These are phyloP conservation scores for Spergularia azorica DNA, from an alignment of 179 eudicot genomes.

Conservation along the genomic window DNA sequence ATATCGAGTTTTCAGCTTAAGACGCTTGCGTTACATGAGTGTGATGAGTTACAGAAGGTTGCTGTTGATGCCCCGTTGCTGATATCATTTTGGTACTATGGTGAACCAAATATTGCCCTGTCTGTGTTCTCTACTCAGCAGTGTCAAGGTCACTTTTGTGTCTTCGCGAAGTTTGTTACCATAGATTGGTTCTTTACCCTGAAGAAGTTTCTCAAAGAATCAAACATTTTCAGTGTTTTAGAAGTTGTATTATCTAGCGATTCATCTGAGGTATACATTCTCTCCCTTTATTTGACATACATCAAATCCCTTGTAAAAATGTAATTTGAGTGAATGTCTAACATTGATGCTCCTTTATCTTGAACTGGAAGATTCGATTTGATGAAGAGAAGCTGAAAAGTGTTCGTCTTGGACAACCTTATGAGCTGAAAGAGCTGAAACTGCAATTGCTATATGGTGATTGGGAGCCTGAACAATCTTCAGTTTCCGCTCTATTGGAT, in stretches of 20 bases:
- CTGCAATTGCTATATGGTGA: background rate
- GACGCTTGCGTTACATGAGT: background rate
- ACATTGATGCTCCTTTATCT: background rate
- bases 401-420: background rate
- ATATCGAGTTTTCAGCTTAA: slow-evolving; percentile 3
- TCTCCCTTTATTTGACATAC: background rate
- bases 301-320: background rate
- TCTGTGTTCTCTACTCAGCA: background rate
- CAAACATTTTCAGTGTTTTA: background rate
- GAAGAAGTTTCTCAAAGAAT: slow-evolving; percentile 10
- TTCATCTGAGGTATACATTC: background rate
- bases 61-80: slow-evolving; percentile 5
- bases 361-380: background rate
- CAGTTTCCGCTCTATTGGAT: background rate
- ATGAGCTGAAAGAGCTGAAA: slow-evolving; percentile 3
- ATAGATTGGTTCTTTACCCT: background rate
- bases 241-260: background rate
- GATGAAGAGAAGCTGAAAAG: background rate
- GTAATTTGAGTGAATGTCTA: background rate
- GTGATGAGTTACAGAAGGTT: background rate
- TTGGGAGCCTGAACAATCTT: background rate
- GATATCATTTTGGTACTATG: background rate
- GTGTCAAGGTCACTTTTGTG: background rate
- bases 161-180: background rate
- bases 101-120: background rate